Evolutionary conservation across 306 rosid species (phyloP).

Genomic region (Ormosia emarginata): DNA sequence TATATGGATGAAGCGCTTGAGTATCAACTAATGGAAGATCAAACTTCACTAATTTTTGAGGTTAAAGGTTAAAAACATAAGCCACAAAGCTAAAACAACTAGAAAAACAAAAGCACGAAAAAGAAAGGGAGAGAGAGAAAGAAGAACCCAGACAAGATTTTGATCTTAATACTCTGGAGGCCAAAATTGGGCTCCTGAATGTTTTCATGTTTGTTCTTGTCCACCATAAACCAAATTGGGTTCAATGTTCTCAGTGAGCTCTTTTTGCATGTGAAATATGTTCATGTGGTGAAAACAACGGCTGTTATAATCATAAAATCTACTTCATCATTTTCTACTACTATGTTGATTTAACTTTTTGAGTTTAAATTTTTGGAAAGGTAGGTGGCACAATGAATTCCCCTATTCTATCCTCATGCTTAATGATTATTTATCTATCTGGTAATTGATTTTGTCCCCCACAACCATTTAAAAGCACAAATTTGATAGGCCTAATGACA

Average conservation of each 20-base stretch:
- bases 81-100: not conserved
- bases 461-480: slow-evolving; percentile 36
- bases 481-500: slow-evolving; percentile 45
- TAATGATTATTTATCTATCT: slow-evolving; percentile 44
- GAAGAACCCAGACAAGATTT: not conserved
- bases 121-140: not conserved
- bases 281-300: slow-evolving; percentile 32
- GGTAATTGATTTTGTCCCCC: slow-evolving; percentile 55
- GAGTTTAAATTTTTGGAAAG: not conserved
- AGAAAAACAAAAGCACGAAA: not conserved
- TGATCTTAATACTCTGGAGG: not conserved
- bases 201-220: not conserved
- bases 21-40: not conserved
- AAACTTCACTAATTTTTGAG: not conserved
- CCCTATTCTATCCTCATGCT: slow-evolving; percentile 49
- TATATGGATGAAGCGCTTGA: slow-evolving; percentile 7
- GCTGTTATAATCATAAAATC: slow-evolving; percentile 5
- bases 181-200: not conserved
- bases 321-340: slow-evolving; percentile 12
- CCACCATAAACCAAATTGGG: not conserved
- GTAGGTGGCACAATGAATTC: slow-evolving; percentile 21
- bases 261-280: slow-evolving; percentile 24
- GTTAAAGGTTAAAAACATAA: not conserved
- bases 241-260: not conserved
- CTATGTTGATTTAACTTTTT: not conserved